Conservation (phyloP, 768 basidiomycete genomes). For the Xanthoconium purpureum region DNA sequence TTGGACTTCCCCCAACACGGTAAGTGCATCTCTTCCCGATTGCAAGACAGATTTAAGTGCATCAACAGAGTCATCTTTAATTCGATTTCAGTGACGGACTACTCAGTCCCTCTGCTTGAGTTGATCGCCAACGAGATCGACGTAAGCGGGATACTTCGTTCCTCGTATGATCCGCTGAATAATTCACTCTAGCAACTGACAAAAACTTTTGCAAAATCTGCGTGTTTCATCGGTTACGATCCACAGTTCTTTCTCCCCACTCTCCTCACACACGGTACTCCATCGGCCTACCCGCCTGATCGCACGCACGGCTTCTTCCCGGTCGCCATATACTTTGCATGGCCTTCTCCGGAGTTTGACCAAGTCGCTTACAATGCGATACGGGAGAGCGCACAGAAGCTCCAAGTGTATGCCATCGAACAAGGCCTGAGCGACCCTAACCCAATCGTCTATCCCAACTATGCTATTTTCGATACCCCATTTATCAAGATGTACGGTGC, state of each 20-base stretch:
- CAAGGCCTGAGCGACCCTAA: conserved; percentile 1
- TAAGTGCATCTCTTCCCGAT: background rate
- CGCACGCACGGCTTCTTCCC: conserved; percentile 38
- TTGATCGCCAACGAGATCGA: conserved; percentile 14
- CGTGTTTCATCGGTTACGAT: conserved; percentile 10
- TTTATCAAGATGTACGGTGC: conserved; percentile 45
- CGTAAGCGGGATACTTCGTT: conserved; percentile 3
- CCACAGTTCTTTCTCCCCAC: conserved; percentile 52
- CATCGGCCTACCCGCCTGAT: conserved; percentile 46
- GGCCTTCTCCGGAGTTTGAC: background rate
- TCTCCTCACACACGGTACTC: conserved; percentile 36
- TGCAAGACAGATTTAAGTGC: background rate
- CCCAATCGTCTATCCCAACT: conserved; percentile 52
- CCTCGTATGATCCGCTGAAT: background rate
- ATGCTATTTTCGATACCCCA: conserved; percentile 52
- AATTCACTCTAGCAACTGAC: conserved; percentile 17
- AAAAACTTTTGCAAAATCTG: background rate
- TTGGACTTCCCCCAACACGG: background rate
- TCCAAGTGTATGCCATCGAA: conserved; percentile 34
- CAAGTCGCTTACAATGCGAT: conserved; percentile 34
- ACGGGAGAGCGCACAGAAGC: conserved; percentile 34
- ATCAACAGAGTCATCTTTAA: conserved; percentile 5
- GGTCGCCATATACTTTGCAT: conserved; percentile 42
- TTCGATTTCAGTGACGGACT: conserved; percentile 8
- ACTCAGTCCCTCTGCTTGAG: conserved; percentile 12